A percentile compares a stretch with the other conserved stretches of the same genome.
phyloP scores from a whole-genome alignment of 164 flowering plant species.

The Vitis cinerea region DNA sequence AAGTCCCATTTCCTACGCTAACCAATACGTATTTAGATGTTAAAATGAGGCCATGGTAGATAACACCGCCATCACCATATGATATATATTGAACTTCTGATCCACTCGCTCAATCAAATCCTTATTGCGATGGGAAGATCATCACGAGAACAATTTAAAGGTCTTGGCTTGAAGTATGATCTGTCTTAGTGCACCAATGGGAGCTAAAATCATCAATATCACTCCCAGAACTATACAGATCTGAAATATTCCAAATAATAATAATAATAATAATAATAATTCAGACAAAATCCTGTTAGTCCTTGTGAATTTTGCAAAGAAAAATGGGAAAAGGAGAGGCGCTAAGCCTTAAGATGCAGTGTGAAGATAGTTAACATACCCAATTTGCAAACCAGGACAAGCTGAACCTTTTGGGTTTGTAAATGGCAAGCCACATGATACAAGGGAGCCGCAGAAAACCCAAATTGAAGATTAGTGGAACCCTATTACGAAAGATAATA shows the following conservation, averaged over 20 bases:
- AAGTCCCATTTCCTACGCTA: too few species aligned
- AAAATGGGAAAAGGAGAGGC: not conserved
- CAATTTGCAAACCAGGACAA: conserved; percentile 41
- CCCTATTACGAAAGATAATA: not conserved
- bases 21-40: too few species aligned
- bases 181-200: conserved; percentile 64
- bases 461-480: conserved; percentile 67
- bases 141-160: conserved; percentile 56
- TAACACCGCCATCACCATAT: too few species aligned
- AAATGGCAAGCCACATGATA: conserved; percentile 39
- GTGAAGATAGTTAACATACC: conserved; percentile 18
- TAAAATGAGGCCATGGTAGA: too few species aligned
- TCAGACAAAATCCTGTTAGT: too few species aligned
- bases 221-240: conserved; percentile 62
- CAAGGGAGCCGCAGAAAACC: conserved; percentile 52
- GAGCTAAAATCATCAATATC: conserved; percentile 50
- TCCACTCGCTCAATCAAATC: too few species aligned
- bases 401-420: conserved; percentile 33
- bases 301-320: not conserved
- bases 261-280: too few species aligned
- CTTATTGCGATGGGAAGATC: too few species aligned
- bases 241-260: conserved; percentile 23
- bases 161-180: conserved; percentile 46
- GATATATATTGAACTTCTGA: too few species aligned
- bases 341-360: not conserved